phyloP scores from a whole-genome alignment of 768 basidiomycete genomes.

The Rhodotorula diobovata region DNA sequence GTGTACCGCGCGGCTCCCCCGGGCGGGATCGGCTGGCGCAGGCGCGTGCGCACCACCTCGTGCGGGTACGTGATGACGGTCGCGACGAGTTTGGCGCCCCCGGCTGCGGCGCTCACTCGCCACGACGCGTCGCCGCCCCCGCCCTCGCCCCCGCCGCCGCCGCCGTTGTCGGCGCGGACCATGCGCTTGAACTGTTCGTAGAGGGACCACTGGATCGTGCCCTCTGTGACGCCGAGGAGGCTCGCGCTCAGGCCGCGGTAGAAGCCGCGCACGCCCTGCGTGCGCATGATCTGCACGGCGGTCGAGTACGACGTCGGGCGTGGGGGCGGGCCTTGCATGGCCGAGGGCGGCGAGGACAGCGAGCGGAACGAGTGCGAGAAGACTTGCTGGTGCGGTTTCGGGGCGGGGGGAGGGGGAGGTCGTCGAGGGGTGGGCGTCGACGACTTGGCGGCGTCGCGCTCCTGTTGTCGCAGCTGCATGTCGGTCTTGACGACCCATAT shows the following conservation, averaged over 20 bases:
- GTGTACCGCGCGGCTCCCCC: conserved; percentile 69
- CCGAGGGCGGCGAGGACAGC: conserved; percentile 18
- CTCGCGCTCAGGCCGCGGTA: conserved; percentile 94
- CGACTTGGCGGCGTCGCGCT: conserved; percentile 10
- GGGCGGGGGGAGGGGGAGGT: conserved; percentile 44
- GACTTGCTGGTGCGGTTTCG: neutral
- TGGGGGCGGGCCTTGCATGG: conserved; percentile 15
- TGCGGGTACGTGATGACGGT: conserved; percentile 96
- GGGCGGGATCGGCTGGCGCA: conserved; percentile 78
- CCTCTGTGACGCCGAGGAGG: conserved; percentile 91
- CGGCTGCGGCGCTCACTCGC: conserved; percentile 82
- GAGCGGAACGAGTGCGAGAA: conserved; percentile 40
- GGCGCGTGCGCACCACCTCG: conserved; percentile 87
- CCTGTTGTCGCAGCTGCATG: conserved; percentile 60
- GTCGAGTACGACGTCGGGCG: conserved; percentile 40
- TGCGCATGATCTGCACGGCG: conserved; percentile 67
- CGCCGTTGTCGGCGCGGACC: conserved; percentile 51
- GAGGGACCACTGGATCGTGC: conserved; percentile 93
- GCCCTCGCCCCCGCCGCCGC: conserved; percentile 47
- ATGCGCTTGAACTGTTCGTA: conserved; percentile 86
- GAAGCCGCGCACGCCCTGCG: conserved; percentile 80
- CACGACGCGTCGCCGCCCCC: conserved; percentile 56
- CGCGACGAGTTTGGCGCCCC: conserved; percentile 87
- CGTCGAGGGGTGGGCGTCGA: neutral
- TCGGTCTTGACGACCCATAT: conserved; percentile 99